Evolutionary conservation across 352 stramenopile species (phyloP), one percentile per base, ranked within the genome.

Genomic region (Blastocystis sp.): DNA sequence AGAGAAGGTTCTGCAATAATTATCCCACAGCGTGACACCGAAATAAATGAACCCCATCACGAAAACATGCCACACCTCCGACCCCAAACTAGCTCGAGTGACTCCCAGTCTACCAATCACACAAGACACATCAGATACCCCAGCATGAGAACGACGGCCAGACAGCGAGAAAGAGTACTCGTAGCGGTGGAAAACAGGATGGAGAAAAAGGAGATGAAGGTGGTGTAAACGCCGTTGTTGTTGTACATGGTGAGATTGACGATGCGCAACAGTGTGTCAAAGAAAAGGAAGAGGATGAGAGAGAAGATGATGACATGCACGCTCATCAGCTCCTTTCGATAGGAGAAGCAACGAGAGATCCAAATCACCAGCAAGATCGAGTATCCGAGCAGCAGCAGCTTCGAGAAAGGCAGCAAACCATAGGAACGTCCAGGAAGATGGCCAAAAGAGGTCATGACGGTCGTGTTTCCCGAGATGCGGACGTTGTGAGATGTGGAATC

Each of bases 271-370:
- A 88, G 8, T 3, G 24, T 7, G 26, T 78, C 76, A 26, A 78
- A 16, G 9, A 66, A 8, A 45, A 73, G 26, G 4, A 41, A 0
- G 20, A 88, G 8, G 7, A 88, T 13, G 3, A 30, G 54, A 47
- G 34, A 13, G 26, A 43, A 78, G 37, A 88, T 76, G 30, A 87
- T 16, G 3, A 62, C 2, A 37, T 88, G 76, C 24, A 88, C 55
- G 26, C 50, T 81, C 53, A 88, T 75, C 39, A 88, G 47, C 26
- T 88, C 76, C 39, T 41, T 8, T 3, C 41, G 59, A 1, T 88
- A 87, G 7, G n/a, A 18, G 53, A 13, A 81, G 56, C 76, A 88
- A 5, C 53, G 11, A 6, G 26, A 7, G 7, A 70, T 62, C 76
- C 76, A 88, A 11, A 88, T 8, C 4, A 30, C 13, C 3, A 88